Conservation (phyloP, 495 filamentous ascomycete genomes). For the Parachaetomium inaequale region DNA sequence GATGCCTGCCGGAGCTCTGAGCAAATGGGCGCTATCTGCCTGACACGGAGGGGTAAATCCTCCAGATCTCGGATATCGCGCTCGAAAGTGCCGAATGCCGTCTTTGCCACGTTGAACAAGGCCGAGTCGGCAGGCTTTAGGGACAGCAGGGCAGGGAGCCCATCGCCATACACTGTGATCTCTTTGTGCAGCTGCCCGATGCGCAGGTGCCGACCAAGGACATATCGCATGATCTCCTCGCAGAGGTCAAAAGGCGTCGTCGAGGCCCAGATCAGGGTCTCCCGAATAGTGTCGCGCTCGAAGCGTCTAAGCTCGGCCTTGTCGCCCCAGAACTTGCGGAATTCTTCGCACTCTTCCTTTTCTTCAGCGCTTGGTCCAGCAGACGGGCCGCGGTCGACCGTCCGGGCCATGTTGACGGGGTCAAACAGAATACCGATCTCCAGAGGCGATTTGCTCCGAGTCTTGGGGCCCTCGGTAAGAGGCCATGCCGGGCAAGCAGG, state of each 20-base stretch:
- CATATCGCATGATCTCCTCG: conserved; percentile 72
- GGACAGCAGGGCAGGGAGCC: conserved; percentile 55
- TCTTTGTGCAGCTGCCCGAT: conserved; percentile 42
- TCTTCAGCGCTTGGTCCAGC: conserved; percentile 59
- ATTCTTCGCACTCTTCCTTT: conserved; percentile 62
- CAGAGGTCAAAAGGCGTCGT: conserved; percentile 59
- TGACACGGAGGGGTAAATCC: conserved; percentile 72
- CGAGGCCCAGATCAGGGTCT: conserved; percentile 78
- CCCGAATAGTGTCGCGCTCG: conserved; percentile 67
- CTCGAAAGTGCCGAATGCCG: conserved; percentile 67
- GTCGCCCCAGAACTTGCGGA: conserved; percentile 73
- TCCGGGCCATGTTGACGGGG: conserved; percentile 62
- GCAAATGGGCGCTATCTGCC: conserved; percentile 69
- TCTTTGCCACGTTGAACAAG: conserved; percentile 50
- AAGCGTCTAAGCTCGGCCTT: conserved; percentile 72
- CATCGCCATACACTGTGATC: conserved; percentile 59
- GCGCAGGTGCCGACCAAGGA: conserved; percentile 61
- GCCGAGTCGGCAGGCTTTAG: conserved; percentile 41
- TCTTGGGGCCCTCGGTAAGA: conserved; percentile 25
- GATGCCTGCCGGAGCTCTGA: conserved; percentile 72
- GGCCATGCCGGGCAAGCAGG: conserved; percentile 43
- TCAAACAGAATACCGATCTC: conserved; percentile 69
- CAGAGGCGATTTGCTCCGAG: conserved; percentile 35
- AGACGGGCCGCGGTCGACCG: conserved; percentile 80
- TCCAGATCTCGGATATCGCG: conserved; percentile 70